phyloP scores from a whole-genome alignment of 495 filamentous ascomycete genomes.

The Talaromyces nanjingensis region DNA sequence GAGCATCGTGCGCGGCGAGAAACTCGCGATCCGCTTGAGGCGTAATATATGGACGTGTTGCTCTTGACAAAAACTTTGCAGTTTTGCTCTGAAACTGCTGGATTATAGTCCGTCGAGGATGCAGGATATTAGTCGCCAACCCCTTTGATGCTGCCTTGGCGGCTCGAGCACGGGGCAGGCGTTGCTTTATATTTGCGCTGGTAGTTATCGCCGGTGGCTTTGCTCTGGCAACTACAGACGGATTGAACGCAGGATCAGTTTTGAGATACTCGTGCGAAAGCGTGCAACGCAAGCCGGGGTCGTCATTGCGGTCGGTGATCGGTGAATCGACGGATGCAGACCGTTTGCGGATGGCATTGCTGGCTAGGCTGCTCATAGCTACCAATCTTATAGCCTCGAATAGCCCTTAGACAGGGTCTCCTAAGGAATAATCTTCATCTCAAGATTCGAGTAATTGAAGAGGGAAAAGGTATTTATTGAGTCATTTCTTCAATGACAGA shows the following conservation, averaged over 20 bases:
- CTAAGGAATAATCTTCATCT: background rate
- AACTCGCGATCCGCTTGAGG: slow-evolving; percentile 30
- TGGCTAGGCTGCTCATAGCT: background rate
- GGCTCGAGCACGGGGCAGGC: slow-evolving; percentile 8
- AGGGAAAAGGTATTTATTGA: background rate
- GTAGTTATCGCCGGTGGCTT: slow-evolving; percentile 9
- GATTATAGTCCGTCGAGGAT: slow-evolving; percentile 28
- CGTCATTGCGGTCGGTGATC: background rate
- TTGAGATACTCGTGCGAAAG: slow-evolving; percentile 10
- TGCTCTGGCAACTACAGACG: slow-evolving; percentile 8
- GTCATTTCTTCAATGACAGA: background rate
- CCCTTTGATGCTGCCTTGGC: slow-evolving; percentile 2
- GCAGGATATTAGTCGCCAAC: slow-evolving; percentile 17
- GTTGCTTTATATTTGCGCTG: slow-evolving; percentile 11
- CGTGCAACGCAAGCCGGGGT: background rate
- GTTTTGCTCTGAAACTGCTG: slow-evolving; percentile 21
- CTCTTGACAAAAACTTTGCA: slow-evolving; percentile 24
- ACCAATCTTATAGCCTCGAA: background rate
- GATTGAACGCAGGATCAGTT: slow-evolving; percentile 21
- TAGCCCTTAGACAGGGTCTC: background rate
- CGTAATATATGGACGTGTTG: slow-evolving; percentile 26
- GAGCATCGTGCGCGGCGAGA: slow-evolving; percentile 27
- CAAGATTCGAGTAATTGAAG: background rate
- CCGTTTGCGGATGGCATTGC: background rate
- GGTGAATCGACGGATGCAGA: background rate